Conservation (phyloP, 1,139 yeast species). For the Yamadazyma spencermartinsiae region DNA sequence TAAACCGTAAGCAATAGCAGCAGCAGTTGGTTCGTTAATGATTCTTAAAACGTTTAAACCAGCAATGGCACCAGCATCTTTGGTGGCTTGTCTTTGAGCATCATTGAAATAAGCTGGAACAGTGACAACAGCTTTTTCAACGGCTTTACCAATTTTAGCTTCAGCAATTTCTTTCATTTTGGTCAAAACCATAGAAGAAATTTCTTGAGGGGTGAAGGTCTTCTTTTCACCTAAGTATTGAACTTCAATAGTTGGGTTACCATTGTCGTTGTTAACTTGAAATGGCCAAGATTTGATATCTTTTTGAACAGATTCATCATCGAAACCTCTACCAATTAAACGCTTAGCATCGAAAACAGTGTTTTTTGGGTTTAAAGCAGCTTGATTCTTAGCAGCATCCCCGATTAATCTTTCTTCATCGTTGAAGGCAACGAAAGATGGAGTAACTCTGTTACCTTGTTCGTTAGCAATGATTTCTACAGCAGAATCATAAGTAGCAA, state of each 20-base stretch:
- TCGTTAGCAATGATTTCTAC: constrained; percentile 64
- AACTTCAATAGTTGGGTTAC: constrained; percentile 90
- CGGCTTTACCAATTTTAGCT: constrained; percentile 41
- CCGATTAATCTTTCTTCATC: constrained; percentile 97
- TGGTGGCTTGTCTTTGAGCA: constrained; percentile 53
- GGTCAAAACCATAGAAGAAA: constrained; percentile 92
- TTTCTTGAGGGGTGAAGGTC: constrained; percentile 96
- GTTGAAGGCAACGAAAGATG: constrained; percentile 97
- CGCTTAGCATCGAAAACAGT: constrained; percentile 98
- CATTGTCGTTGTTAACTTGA: constrained; percentile 60
- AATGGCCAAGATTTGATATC: constrained; percentile 49
- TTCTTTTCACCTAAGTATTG: constrained; percentile 93
- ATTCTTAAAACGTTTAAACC: constrained; percentile 52
- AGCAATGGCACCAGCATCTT: constrained; percentile 51
- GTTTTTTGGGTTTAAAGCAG: constrained; percentile 95
- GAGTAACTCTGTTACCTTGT: constrained; percentile 76
- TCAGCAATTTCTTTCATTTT: constrained; percentile 54
- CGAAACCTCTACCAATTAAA: constrained; percentile 56
- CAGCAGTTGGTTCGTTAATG: constrained; percentile 53
- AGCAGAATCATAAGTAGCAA: constrained; percentile 75
- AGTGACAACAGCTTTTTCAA: constrained; percentile 50
- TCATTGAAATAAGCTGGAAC: constrained; percentile 54
- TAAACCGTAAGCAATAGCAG: constrained; percentile 51
- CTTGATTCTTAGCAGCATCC: constrained; percentile 99
- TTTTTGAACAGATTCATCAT: constrained; percentile 43